Base-by-base conservation (phyloP, 495 filamentous ascomycete genomes). In the Neurospora africana region DNA sequence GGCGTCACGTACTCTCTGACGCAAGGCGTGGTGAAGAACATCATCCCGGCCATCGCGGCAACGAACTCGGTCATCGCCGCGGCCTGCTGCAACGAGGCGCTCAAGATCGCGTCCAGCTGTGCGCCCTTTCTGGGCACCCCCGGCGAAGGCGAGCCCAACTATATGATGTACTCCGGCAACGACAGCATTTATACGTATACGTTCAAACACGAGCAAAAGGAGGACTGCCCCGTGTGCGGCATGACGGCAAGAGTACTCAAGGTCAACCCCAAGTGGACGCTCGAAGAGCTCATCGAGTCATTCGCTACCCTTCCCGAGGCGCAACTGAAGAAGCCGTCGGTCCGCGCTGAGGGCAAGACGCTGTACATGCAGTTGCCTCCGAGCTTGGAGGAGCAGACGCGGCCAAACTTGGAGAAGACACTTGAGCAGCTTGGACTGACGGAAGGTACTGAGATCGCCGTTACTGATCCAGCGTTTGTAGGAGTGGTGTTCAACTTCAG, bases 141-240 rank as follows among this genome's bases (percentile, higher is more conserved):
- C 11, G 75, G 76, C 68, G 80, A 84, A 53, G 89, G 92, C 74
- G 53, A 65, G 27, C 53, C 53, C 27, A 99, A 96, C 78, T 99
- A 99, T 81, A 98, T 98, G 94, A 97, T 97, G 93, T 99, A 98
- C 82, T 97, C 90, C 37, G 96, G 96, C 43, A 93, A 99, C 78
- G 94, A 95, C 76, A 87, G 91, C 74, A 88, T 98, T 69, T 99
- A 98, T 83, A 99, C 96, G 0, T 97, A 97, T 79, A 98, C 95
- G 0, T 98, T 98, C 81, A 88, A 92, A 75, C 93, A 97, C 74
- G 89, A 97, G 79, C 90, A 91, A 83, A 98, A 97, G 78, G 83
- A 88, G 9, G 96, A 97, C 77, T 99, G 96, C 74, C 94, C 96
- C 6, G 96, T 98, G 33, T 99, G 96, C 77, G 93, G 95, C 5